Evolutionary conservation across 225 moss, liverwort and hornwort genomes (phyloP).

Genomic region (Physcomitrellopsis africana): DNA sequence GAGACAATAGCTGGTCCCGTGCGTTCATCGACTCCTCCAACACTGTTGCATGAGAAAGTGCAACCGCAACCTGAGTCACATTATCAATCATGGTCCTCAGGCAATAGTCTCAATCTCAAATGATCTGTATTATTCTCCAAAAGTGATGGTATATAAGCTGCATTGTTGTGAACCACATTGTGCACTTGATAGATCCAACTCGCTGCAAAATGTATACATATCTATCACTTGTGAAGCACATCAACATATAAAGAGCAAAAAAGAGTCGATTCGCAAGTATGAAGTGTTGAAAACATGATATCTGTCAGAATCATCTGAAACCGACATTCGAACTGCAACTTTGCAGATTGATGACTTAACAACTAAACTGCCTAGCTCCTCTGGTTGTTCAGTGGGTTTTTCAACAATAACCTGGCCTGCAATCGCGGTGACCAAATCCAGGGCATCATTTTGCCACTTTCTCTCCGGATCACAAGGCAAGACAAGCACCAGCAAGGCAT

Average conservation of each 20-base stretch:
- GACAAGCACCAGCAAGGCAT: conserved; percentile 60
- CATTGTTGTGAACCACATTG: background rate
- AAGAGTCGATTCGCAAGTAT: background rate
- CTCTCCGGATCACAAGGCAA: conserved; percentile 52
- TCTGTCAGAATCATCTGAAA: background rate
- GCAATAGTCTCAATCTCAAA: background rate
- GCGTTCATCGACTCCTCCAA: conserved; percentile 62
- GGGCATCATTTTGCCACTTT: conserved; percentile 49
- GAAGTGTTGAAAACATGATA: conserved; percentile 14
- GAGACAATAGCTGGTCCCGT: conserved; percentile 54
- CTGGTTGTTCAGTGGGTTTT: background rate
- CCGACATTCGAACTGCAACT: background rate
- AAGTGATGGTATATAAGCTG: background rate
- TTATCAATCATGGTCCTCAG: background rate
- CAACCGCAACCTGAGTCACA: conserved; percentile 55
- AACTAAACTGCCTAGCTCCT: background rate
- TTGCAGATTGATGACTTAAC: background rate
- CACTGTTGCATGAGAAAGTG: conserved; percentile 68
- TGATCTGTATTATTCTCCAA: background rate
- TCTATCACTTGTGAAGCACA: background rate
- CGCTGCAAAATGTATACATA: background rate
- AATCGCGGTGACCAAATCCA: conserved; percentile 55
- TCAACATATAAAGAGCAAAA: background rate
- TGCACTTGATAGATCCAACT: background rate
- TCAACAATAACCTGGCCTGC: conserved; percentile 51